Conservation (phyloP, 257 asterid genomes). For the Forsythia suspensa region DNA sequence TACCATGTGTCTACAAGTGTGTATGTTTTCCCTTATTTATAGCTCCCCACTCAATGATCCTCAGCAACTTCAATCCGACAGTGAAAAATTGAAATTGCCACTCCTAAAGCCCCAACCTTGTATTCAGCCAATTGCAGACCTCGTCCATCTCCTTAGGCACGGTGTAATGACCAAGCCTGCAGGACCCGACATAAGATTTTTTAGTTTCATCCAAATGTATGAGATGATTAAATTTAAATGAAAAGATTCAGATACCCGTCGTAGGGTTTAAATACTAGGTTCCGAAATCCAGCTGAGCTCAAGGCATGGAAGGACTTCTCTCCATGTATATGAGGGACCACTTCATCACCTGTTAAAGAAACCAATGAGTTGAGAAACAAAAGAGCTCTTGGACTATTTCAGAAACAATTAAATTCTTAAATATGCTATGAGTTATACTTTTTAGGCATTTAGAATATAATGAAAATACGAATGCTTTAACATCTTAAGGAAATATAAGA, state of each 20-base stretch:
- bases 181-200: conserved; percentile 6
- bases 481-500: not conserved
- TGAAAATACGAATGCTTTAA: not conserved
- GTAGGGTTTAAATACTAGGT: conserved; percentile 62
- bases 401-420: not conserved
- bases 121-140: conserved; percentile 72
- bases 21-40: conserved; percentile 36
- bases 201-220: not conserved
- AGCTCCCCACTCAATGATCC: conserved; percentile 25
- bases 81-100: conserved; percentile 24
- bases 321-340: conserved; percentile 71
- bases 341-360: conserved; percentile 70
- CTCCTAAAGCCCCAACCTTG: conserved; percentile 53
- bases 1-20: conserved; percentile 20
- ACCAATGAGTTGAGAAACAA: conserved; percentile 10
- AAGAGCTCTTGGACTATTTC: not conserved
- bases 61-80: conserved; percentile 14
- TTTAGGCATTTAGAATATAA: not conserved
- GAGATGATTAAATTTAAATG: not conserved
- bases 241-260: conserved; percentile 52
- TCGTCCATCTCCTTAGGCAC: conserved; percentile 94
- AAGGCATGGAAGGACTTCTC: conserved; percentile 70
- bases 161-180: conserved; percentile 87
- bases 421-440: not conserved
- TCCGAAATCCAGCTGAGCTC: conserved; percentile 78